Evolutionary conservation across 345 rosid genomes (phyloP).

Genomic region (Cardamine resedifolia): DNA sequence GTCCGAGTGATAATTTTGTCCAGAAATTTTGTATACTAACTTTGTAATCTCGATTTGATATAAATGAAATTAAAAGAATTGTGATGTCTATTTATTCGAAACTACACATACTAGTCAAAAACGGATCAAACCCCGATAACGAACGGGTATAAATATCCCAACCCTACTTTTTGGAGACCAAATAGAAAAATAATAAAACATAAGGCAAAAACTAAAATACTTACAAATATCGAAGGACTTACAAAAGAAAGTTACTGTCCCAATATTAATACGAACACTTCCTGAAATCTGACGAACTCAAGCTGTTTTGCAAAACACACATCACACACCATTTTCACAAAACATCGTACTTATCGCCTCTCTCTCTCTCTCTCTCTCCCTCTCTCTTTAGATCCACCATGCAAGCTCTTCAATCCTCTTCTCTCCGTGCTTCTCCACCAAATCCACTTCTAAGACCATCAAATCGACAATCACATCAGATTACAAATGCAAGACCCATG

Average conservation of each 20-base stretch:
- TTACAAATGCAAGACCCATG: conserved; percentile 39
- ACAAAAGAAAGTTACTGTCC: neutral
- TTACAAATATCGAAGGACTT: neutral
- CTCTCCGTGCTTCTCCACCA: conserved; percentile 61
- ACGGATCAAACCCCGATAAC: neutral
- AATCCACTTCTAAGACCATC: conserved; percentile 45
- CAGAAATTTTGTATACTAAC: too few relatives aligned
- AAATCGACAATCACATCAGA: conserved; percentile 35
- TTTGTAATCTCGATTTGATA: too few relatives aligned
- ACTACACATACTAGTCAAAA: neutral
- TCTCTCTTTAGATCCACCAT: conserved; percentile 42
- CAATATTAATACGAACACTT: neutral
- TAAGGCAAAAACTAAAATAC: neutral
- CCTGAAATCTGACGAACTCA: conserved; percentile 23
- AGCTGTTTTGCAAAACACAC: conserved; percentile 24
- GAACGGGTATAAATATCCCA: neutral
- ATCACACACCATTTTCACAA: conserved; percentile 34
- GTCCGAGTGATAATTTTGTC: too few relatives aligned
- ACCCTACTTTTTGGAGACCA: neutral
- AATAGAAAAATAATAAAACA: neutral
- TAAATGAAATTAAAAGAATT: too few relatives aligned
- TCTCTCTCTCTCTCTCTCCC: conserved; percentile 2
- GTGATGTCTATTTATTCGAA: too few relatives aligned
- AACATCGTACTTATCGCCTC: conserved; percentile 41
- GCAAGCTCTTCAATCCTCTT: conserved; percentile 68